Base-by-base conservation (phyloP, 2,329 filamentous ascomycete species). In the Aspergillus sp. region DNA sequence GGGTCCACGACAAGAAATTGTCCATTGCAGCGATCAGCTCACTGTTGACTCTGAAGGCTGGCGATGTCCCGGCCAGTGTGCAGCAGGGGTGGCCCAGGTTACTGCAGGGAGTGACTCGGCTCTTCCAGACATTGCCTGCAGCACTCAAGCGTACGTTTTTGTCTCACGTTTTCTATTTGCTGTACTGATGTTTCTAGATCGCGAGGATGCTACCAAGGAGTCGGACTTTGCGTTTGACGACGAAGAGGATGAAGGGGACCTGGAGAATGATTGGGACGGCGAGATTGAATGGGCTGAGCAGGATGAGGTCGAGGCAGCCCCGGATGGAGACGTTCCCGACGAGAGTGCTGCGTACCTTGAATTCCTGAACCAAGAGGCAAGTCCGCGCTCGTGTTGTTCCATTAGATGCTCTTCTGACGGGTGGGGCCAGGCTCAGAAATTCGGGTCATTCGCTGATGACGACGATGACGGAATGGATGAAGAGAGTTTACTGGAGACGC, bases 1-100 rank as follows among this genome's bases (percentile, higher is more conserved):
- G 91, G 26, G 91, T 98, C 2, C 91, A 98, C 57, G 91, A 98
- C 68, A 98, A 98, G 75, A 98, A 95, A 70, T 71, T 98, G 15
- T 95, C 86, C 41, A 95, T 98, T 49, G 84, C 88, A 12, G 89
- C 88, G 29, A 96, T 98, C 48, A 81, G 84, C 37, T 74, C 86
- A 4, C 75, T 98, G 8, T 74, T 98, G 32, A 83, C 79, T 28
- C 65, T 98, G 37, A 77, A 75, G 40, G 78, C 80, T 8, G 79
- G 84, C 33, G 82, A 93, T 51, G 82, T 98, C 5, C 91, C 91
- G 1, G 68, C 74, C n/a, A 96, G 88, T 52, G 84, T 98, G 16
- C 86, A 93, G 44, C 84, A 86, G 44, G 91, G 91, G 33, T 98
- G 91, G 91, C 89, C 89, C 6, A 75, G 91, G 50, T 68, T 98